phyloP scores from a whole-genome alignment of 2,329 filamentous ascomycete genomes.

The Huntiella savannae region DNA sequence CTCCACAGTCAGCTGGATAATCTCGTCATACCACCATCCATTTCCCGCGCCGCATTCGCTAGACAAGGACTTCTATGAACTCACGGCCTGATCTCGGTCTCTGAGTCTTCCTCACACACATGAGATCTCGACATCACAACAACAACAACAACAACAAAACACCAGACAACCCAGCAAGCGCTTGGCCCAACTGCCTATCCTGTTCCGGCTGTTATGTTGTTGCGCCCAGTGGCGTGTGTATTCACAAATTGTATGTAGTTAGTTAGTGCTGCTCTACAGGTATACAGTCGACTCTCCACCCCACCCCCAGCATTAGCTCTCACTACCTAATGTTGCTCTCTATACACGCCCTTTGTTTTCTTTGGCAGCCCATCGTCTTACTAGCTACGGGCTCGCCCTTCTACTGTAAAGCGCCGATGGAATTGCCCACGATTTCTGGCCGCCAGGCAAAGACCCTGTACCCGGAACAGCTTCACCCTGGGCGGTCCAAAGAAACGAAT shows the following conservation, averaged over 20 bases:
- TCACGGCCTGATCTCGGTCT: background rate
- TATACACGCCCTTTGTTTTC: background rate
- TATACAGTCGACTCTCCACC: background rate
- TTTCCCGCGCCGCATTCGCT: background rate
- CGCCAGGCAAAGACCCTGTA: background rate
- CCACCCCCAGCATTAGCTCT: background rate
- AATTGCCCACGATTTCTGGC: no score
- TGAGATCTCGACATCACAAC: no score
- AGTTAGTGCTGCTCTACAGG: background rate
- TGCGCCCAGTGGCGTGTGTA: background rate
- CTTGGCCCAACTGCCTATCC: no score
- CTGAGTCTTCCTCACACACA: no score
- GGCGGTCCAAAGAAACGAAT: conserved; percentile 8
- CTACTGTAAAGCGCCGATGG: background rate
- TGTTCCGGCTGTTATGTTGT: background rate
- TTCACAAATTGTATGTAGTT: background rate
- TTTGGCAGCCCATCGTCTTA: background rate
- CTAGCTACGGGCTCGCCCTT: background rate
- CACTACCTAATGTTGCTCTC: background rate
- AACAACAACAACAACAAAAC: no score
- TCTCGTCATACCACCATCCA: background rate
- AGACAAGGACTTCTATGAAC: background rate
- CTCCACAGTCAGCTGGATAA: no score
- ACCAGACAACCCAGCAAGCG: no score
- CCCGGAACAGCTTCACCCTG: background rate